Conservation (phyloP, 179 eudicot species). For the Vitellaria paradoxa region DNA sequence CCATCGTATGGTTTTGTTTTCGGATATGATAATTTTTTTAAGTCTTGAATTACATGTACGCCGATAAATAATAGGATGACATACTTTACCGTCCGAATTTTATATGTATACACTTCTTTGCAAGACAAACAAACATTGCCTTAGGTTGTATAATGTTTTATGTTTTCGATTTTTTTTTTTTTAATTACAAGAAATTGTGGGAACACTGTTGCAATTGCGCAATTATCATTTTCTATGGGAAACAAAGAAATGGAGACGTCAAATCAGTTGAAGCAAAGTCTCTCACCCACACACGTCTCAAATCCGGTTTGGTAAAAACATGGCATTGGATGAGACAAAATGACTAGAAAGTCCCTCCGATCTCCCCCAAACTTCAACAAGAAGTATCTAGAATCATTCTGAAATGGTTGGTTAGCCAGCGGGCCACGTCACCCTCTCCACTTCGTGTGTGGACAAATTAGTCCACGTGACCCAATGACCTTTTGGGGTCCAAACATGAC, state of each 20-base stretch:
- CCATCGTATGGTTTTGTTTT: background rate
- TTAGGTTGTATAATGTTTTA: too few relatives aligned
- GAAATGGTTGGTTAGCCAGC: background rate
- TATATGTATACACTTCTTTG: background rate
- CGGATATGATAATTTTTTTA: background rate
- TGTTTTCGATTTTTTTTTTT: too few relatives aligned
- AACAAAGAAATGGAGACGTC: too few relatives aligned
- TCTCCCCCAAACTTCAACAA: background rate
- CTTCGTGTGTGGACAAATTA: constrained; percentile 14
- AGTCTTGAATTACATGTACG: background rate
- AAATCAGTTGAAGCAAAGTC: too few relatives aligned
- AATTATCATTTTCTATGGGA: too few relatives aligned
- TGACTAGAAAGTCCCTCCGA: background rate
- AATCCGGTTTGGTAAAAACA: background rate
- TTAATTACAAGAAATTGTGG: too few relatives aligned
- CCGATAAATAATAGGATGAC: background rate
- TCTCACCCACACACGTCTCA: background rate
- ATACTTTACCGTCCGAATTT: background rate
- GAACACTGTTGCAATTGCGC: too few relatives aligned
- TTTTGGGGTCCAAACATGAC: constrained; percentile 5
- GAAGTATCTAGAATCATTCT: background rate
- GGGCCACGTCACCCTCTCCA: constrained; percentile 16
- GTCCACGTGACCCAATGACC: constrained; percentile 33
- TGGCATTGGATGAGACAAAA: background rate
- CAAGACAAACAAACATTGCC: too few relatives aligned